A percentile compares a stretch with the other conserved stretches of the same genome.
These are phyloP conservation scores for Thielaviopsis populi DNA, from an alignment of 2,329 filamentous ascomycete genomes.

Conservation along the genomic window DNA sequence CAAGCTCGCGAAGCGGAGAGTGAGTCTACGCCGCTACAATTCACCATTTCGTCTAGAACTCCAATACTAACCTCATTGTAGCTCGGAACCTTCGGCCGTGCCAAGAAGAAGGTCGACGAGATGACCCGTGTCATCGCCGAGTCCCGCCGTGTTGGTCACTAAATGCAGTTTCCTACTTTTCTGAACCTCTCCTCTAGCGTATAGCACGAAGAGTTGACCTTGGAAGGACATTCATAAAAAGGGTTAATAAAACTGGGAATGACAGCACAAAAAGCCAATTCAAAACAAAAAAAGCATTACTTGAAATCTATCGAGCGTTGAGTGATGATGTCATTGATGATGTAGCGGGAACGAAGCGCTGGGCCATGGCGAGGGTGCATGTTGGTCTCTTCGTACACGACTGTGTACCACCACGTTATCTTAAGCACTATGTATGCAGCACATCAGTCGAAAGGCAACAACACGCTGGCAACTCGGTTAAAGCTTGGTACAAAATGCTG, in stretches of 20 bases:
- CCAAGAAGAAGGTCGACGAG: conserved; percentile 99
- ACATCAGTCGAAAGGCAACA: no score
- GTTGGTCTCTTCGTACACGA: no score
- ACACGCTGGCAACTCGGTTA: no score
- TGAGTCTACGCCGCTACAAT: conserved; percentile 34
- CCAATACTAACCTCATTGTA: conserved; percentile 27
- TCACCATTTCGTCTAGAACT: background rate
- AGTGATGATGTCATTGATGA: background rate
- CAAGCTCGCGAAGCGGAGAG: conserved; percentile 98
- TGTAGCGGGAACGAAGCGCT: background rate
- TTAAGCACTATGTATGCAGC: background rate
- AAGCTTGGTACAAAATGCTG: no score
- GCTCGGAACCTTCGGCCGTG: conserved; percentile 97
- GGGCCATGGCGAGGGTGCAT: background rate
- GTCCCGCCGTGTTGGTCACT: conserved; percentile 55
- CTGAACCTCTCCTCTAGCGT: background rate
- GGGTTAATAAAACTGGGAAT: conserved; percentile 14
- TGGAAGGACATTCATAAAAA: conserved; percentile 8
- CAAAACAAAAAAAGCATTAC: conserved; percentile 13
- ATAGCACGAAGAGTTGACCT: background rate
- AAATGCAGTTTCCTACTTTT: conserved; percentile 25
- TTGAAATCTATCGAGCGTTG: background rate
- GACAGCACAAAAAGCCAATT: conserved; percentile 16
- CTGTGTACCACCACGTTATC: no score
- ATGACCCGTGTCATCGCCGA: conserved; percentile 96